Conservation (phyloP, 2,329 filamentous ascomycete species). For the Diplodia intermedia region DNA sequence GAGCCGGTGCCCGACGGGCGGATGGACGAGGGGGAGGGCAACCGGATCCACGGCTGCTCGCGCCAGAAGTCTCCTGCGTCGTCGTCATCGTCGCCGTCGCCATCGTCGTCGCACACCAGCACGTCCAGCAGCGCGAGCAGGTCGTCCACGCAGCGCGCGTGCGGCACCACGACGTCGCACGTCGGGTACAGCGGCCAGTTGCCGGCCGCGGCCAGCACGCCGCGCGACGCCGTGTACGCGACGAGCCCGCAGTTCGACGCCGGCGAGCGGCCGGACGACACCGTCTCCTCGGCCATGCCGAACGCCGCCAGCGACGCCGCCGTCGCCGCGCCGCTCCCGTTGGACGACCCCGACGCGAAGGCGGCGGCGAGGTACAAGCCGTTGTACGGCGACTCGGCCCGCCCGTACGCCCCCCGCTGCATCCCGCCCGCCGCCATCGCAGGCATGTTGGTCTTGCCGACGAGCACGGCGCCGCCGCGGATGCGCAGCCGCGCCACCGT, state of each 20-base stretch:
- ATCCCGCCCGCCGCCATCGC: slow-evolving; percentile 64
- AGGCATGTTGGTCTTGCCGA: slow-evolving; percentile 64
- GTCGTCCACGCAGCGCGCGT: neutral
- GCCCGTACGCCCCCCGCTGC: slow-evolving; percentile 61
- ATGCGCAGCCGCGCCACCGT: slow-evolving; percentile 53
- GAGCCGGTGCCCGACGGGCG: slow-evolving; percentile 37
- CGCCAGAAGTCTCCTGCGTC: slow-evolving; percentile 60
- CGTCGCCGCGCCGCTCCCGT: slow-evolving; percentile 59
- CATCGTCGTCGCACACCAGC: slow-evolving; percentile 37
- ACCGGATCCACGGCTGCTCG: slow-evolving; percentile 53
- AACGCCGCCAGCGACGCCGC: slow-evolving; percentile 59
- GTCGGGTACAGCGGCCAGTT: slow-evolving; percentile 62
- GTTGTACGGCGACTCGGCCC: slow-evolving; percentile 63
- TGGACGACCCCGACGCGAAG: slow-evolving; percentile 62
- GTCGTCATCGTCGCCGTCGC: neutral
- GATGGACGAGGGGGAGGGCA: slow-evolving; percentile 47
- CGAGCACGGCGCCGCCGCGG: slow-evolving; percentile 55
- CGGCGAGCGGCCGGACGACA: slow-evolving; percentile 61
- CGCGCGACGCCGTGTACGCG: slow-evolving; percentile 61
- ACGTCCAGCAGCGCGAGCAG: slow-evolving; percentile 52
- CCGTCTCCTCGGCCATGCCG: slow-evolving; percentile 60
- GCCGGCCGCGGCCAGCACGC: slow-evolving; percentile 55
- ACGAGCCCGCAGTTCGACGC: slow-evolving; percentile 62
- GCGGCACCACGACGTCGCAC: slow-evolving; percentile 56
- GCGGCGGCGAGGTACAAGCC: slow-evolving; percentile 58